These are phyloP conservation scores for Tagetes patula DNA, from an alignment of 129 eudicot genomes.

Conservation along the genomic window DNA sequence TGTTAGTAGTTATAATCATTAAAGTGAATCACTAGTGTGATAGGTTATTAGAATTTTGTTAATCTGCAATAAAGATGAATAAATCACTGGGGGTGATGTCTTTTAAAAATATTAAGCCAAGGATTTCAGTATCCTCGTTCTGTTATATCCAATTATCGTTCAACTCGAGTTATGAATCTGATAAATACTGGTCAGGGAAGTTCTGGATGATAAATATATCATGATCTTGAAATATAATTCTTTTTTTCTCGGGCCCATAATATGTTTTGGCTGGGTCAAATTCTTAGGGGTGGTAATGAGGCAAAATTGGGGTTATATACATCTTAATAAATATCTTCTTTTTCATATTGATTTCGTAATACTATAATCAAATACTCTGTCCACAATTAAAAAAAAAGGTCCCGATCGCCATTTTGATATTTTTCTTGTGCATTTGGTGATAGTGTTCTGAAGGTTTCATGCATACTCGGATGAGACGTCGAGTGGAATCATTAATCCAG, in stretches of 20 bases:
- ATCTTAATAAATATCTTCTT: background rate
- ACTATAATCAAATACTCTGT: background rate
- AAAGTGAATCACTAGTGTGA: background rate
- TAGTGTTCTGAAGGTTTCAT: constrained; percentile 99
- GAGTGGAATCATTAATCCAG: constrained; percentile 93
- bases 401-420: background rate
- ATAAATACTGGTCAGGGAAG: background rate
- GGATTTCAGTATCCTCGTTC: background rate
- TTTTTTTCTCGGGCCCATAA: background rate
- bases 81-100: background rate
- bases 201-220: background rate
- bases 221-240: background rate
- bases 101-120: background rate
- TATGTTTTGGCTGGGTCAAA: background rate
- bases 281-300: background rate
- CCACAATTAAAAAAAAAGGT: background rate
- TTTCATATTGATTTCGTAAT: background rate
- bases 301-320: background rate
- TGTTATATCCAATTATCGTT: background rate
- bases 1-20: background rate
- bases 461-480: constrained; percentile 98
- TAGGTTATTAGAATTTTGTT: background rate
- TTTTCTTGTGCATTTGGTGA: constrained; percentile 23
- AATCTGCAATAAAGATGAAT: background rate
- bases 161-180: background rate